phyloP scores from a whole-genome alignment of 73 alveolate species.

The Paramecium biaurelia region DNA sequence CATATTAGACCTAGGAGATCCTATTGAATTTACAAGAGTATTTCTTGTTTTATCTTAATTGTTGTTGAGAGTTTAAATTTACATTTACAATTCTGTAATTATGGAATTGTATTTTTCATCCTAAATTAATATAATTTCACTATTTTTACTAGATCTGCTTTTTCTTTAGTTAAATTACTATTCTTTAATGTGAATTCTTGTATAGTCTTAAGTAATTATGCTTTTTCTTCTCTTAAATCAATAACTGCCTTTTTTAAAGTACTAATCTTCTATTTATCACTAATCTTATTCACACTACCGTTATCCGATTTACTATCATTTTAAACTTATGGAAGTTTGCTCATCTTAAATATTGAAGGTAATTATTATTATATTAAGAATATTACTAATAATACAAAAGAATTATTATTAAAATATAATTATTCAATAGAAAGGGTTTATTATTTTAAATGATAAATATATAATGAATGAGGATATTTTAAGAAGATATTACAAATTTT shows the following conservation, averaged over 20 bases:
- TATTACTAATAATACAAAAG: not conserved
- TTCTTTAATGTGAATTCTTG: not conserved
- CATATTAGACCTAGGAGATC: not conserved
- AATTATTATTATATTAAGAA: not conserved
- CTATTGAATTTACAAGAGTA: not conserved
- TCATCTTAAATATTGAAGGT: not conserved
- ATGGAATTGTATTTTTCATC: not conserved
- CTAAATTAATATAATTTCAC: not conserved
- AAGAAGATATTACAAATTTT: too few species aligned
- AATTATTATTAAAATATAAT: not conserved
- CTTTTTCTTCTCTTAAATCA: not conserved
- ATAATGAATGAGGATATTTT: too few species aligned
- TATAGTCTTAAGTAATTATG: not conserved
- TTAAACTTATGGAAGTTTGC: not conserved
- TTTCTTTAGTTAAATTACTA: not conserved
- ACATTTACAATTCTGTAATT: not conserved
- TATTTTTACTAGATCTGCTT: not conserved
- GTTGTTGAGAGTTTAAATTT: not conserved
- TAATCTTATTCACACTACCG: not conserved
- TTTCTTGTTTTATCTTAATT: not conserved
- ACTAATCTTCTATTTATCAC: not conserved
- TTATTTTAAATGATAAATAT: too few species aligned
- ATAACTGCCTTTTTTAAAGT: constrained; percentile 11
- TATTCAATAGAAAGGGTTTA: too few species aligned
- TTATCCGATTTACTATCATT: not conserved